Base-by-base conservation (phyloP, 202 grass and related monocot genomes). In the Cymbopogon flexuosus region DNA sequence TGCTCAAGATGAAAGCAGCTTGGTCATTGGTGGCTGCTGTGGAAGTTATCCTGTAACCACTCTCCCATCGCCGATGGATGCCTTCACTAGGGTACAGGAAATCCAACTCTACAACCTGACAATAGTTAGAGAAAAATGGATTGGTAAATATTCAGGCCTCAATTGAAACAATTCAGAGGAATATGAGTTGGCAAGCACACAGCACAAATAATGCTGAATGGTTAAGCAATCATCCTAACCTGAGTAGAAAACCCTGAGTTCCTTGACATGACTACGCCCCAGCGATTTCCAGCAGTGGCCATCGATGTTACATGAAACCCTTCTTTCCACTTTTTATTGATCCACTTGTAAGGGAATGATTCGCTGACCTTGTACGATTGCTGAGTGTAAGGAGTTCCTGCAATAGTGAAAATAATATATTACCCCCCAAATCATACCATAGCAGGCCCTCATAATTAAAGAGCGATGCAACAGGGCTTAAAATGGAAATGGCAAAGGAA, bases 281-380 rank as follows among this genome's bases (percentile, higher is more conserved):
- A 98, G 18, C 92, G 90, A 57, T 87, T 93, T 82, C 92, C 95
- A 81, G 95, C 92, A 5, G 95, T 91, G 43, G 92, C 90, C 95
- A 98, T 95, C 37, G 92, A 98, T 84, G 95, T 98, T 63, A 98
- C 95, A 83, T 95, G 92, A 77, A 98, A 98, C 34, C 95, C 92
- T 93, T 98, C 95, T 84, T 98, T 98, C 95, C 95, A 98, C 65
- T 98, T 98, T 69, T 98, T 98, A 84, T 88, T 98, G 81, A 98
- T 98, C 95, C 95, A 98, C 80, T 98, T 98, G 79, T 89, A 98
- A 71, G 95, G 95, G 78, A 98, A 98, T 66, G 92, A 93, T 82
- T 95, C 95, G 5, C 95, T 98, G 72, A 98, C 95, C 77, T 98
- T 98, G 79, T 98, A 98, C 4, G 95, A 98, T 73, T 98, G 95